Conservation (phyloP, 257 asterid genomes). For the Lycium ferocissimum region DNA sequence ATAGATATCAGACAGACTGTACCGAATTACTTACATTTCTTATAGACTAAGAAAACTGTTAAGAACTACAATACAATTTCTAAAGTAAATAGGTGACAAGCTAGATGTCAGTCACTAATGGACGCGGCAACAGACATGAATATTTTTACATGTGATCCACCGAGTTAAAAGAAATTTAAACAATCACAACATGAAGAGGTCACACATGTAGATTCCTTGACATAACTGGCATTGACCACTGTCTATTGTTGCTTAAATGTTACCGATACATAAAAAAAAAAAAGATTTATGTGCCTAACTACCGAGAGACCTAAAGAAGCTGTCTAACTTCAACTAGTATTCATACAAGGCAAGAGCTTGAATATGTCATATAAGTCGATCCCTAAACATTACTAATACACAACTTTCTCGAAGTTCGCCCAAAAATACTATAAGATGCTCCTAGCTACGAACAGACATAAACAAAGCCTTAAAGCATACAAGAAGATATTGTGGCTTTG, state of each 20-base stretch:
- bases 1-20: background rate
- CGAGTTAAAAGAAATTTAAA: background rate
- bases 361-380: background rate
- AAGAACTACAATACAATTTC: background rate
- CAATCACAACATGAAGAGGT: slow-evolving; percentile 11
- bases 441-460: background rate
- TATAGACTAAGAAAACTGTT: background rate
- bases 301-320: background rate
- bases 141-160: background rate
- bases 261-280: background rate
- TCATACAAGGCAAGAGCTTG: background rate
- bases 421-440: background rate
- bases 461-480: slow-evolving; percentile 2
- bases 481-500: background rate
- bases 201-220: background rate
- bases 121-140: background rate
- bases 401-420: background rate
- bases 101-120: background rate
- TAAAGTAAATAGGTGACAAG: background rate
- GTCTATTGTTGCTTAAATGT: background rate
- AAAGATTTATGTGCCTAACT: background rate
- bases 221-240: background rate
- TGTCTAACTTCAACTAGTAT: slow-evolving; percentile 1
- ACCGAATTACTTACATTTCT: background rate
- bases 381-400: background rate